These are phyloP conservation scores for Halophytophthora polymorphica DNA, from an alignment of 352 stramenopile species.

Conservation along the genomic window DNA sequence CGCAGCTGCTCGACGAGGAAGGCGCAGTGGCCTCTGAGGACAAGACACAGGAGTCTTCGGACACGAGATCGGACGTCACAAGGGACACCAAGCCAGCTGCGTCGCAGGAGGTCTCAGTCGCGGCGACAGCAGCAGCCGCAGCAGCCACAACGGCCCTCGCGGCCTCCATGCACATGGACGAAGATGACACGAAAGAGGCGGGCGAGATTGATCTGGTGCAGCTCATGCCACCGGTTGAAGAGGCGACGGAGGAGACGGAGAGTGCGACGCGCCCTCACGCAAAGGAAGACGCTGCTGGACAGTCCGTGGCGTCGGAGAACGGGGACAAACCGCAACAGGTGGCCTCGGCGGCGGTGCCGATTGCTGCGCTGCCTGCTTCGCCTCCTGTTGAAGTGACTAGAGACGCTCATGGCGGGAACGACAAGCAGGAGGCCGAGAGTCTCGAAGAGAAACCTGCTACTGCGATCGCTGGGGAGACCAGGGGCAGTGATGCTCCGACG, in stretches of 20 bases:
- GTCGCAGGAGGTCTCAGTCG: no score
- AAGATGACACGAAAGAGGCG: conserved; percentile 4
- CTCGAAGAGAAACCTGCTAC: no score
- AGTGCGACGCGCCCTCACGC: neutral
- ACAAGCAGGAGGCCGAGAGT: no score
- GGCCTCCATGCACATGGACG: conserved; percentile 8
- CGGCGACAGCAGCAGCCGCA: neutral
- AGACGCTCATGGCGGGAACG: no score
- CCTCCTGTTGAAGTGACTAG: no score
- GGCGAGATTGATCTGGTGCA: conserved; percentile 1
- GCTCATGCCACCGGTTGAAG: neutral
- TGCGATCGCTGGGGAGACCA: no score
- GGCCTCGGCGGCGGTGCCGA: neutral
- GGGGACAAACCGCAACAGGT: neutral
- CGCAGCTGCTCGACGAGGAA: conserved; percentile 7
- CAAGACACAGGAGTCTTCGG: conserved; percentile 7
- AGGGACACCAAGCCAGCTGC: no score
- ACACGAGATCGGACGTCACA: neutral
- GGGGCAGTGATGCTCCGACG: no score
- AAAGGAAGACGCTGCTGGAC: neutral
- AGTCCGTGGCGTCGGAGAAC: no score
- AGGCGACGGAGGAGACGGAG: neutral
- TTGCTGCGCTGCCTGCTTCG: neutral
- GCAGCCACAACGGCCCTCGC: neutral
- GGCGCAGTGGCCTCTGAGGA: conserved; percentile 3